These are phyloP conservation scores for Candida gorgasii DNA, from an alignment of 805 yeast genomes.

Conservation along the genomic window DNA sequence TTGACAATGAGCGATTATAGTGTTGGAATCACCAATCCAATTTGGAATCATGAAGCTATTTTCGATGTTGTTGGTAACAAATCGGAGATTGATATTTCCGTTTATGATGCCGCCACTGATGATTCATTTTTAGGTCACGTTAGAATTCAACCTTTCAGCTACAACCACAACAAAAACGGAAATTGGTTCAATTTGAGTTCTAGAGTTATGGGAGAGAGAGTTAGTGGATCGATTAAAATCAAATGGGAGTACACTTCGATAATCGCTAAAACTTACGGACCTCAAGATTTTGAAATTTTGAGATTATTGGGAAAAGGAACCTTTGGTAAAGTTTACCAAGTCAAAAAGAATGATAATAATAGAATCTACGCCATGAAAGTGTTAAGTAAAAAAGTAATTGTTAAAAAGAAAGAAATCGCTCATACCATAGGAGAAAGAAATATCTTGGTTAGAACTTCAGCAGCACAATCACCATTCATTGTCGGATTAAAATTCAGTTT, in stretches of 20 bases:
- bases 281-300: constrained; percentile 90
- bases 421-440: constrained; percentile 98
- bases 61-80: constrained; percentile 88
- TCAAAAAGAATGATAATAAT: constrained; percentile 82
- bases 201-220: constrained; percentile 73
- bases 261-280: constrained; percentile 79
- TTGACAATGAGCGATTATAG: constrained; percentile 23
- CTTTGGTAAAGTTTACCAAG: constrained; percentile 97
- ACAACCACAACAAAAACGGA: constrained; percentile 36
- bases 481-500: constrained; percentile 95
- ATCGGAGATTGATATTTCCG: constrained; percentile 84
- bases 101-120: constrained; percentile 80
- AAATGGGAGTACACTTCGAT: constrained; percentile 67
- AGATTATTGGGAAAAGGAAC: constrained; percentile 94
- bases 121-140: constrained; percentile 89
- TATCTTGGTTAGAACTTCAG: constrained; percentile 88
- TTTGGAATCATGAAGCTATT: constrained; percentile 90
- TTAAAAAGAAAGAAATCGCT: constrained; percentile 95
- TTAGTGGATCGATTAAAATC: constrained; percentile 76
- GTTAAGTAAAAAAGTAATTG: constrained; percentile 89
- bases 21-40: constrained; percentile 54
- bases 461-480: constrained; percentile 87
- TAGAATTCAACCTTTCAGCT: constrained; percentile 62
- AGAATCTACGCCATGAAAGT: constrained; percentile 98
- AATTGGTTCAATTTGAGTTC: constrained; percentile 79